These are phyloP conservation scores for Fragaria iinumae DNA, from an alignment of 306 rosid genomes.

Conservation along the genomic window DNA sequence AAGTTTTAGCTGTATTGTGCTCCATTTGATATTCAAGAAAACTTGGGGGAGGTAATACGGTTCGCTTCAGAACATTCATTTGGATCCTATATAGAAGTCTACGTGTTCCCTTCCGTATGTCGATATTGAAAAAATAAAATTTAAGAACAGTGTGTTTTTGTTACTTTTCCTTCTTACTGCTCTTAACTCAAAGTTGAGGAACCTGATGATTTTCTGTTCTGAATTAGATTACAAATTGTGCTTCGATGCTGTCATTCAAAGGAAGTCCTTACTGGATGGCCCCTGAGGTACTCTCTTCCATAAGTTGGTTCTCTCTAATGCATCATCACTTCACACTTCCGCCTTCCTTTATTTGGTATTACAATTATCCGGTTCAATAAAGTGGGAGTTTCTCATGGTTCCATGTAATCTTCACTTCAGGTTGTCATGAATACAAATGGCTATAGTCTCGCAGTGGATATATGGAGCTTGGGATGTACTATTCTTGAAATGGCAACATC, in stretches of 20 bases:
- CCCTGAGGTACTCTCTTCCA: conserved; percentile 68
- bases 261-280: conserved; percentile 99
- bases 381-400: conserved; percentile 16
- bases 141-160: neutral
- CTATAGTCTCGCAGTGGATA: conserved; percentile 84
- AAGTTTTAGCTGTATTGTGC: neutral
- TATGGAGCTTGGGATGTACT: conserved; percentile 99
- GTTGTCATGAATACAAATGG: conserved; percentile 94
- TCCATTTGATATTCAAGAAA: neutral
- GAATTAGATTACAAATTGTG: conserved; percentile 67
- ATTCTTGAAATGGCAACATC: conserved; percentile 96
- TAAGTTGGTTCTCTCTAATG: neutral
- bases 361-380: neutral
- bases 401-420: conserved; percentile 42
- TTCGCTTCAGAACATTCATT: neutral
- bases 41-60: neutral
- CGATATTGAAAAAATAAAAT: neutral
- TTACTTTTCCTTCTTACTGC: conserved; percentile 8
- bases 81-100: neutral
- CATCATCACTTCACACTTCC: conserved; percentile 4
- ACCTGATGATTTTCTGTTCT: conserved; percentile 20
- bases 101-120: neutral
- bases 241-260: conserved; percentile 93
- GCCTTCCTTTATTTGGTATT: neutral
- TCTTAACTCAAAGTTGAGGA: conserved; percentile 11